Evolutionary conservation across 768 basidiomycete species (phyloP), one percentile per base, ranked within the genome.

Genomic region (Astraeus odoratus): DNA sequence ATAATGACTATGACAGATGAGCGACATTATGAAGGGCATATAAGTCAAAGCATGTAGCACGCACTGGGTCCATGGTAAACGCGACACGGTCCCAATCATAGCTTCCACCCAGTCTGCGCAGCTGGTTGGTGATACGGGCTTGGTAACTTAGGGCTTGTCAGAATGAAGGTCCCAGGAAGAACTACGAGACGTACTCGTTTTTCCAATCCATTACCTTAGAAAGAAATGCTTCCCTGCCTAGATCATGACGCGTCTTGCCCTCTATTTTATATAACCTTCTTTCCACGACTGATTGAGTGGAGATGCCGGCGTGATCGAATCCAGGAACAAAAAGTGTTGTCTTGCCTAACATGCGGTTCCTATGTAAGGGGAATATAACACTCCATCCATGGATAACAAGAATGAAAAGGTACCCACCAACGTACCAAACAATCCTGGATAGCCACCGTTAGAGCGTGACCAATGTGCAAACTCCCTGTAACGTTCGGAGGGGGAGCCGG

Each of bases 291-390:
- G 89, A 89, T 66, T 99, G 96, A 0, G 96, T 98, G 0, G 94
- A 94, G 49, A 99, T 98, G 46, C 95, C 94, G 0, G 96, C 96
- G 57, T 99, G 96, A 65, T 99, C 96, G 58, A 94, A 99, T 13
- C 96, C 96, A 0, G 96, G 96, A 2, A 83, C 78, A 58, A 86
- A 98, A 1, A 98, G 71, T 0, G 87, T 85, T 8, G 89, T 90
- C 67, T 83, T 88, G 1, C 95, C 95, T 31, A 86, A 69, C 96
- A 98, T 99, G 26, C 95, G 90, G 63, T 93, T 91, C 91, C 89
- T 92, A 44, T 15, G 13, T 22, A 22, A 16, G 3, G 5, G 2
- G 31, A 26, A 15, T 25, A n/a, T 29, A 8, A 26, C 8, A 9
- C 34, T 44, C 9, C 7, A 42, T 39, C 8, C 19, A 43, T 8